Base-by-base conservation (phyloP, 345 rosid species). In the Populus simonii region DNA sequence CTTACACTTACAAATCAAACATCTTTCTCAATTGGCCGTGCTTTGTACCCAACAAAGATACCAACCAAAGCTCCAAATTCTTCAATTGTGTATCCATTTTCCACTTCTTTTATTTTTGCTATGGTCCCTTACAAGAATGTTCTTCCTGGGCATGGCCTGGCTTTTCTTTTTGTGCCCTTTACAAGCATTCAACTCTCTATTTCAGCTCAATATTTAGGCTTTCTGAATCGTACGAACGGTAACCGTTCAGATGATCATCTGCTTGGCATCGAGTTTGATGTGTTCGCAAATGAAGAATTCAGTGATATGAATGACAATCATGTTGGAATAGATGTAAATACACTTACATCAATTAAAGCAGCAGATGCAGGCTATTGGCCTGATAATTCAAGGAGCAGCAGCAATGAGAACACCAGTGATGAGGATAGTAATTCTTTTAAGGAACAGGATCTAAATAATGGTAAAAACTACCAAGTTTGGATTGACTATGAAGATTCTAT, bases 381-480 rank as follows among this genome's bases (percentile, higher is more conserved):
- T 2, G 84, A 83, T 12, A 38, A 57, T 20, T 7, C 17, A 43
- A 20, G 22, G 2, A 9, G 55, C 57, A 29, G 70, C 59, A 38
- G 38, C 74, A 59, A 23, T 23, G 65, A 15, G 25, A 38, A 65
- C 66, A 43, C 68, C 66, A 38, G 47, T 71, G 33, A 51, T 51
- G 41, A 31, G 47, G 85, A 53, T 25, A 78, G 62, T 33, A 61
- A 71, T 65, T 76, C 77, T 2, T 91, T 94, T 76, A 72, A 83
- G 81, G 75, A 75, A 35, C 63, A 87, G 88, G 83, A 83, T 89
- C 89, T 94, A 16, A 92, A 92, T 55, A 78, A 78, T 66, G 98
- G 98, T 20, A 80, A 84, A 68, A 94, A 92, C 47, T 94, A 94
- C 75, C 97, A 92, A 67, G 98, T 88, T 70, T 94, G 98, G 94